These are phyloP conservation scores for Penicillium desertorum DNA, from an alignment of 495 filamentous ascomycete genomes.

Conservation along the genomic window DNA sequence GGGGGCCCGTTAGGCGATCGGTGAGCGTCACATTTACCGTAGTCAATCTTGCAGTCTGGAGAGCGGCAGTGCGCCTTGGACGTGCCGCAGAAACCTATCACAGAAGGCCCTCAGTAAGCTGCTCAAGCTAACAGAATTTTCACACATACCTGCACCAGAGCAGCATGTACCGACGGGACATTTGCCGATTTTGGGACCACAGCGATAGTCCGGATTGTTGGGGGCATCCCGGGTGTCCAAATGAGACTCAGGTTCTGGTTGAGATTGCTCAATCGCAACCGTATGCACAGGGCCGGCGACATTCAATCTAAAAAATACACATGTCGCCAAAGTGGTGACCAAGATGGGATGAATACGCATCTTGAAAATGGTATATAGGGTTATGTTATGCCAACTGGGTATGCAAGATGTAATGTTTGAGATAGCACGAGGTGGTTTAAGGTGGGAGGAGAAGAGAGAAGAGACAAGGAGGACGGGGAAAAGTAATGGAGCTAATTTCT, in stretches of 20 bases:
- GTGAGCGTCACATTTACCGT: constrained; percentile 69
- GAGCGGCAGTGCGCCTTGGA: constrained; percentile 61
- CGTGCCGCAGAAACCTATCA: constrained; percentile 57
- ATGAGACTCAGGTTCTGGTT: background rate
- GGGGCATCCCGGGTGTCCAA: constrained; percentile 17
- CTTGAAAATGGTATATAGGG: constrained; percentile 25
- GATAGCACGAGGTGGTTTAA: constrained; percentile 8
- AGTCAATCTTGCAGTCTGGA: constrained; percentile 69
- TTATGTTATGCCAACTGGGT: constrained; percentile 23
- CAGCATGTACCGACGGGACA: constrained; percentile 63
- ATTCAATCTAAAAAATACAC: constrained; percentile 10
- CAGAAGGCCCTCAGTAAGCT: constrained; percentile 14
- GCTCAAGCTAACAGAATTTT: background rate
- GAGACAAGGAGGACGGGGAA: background rate
- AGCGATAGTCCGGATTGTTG: constrained; percentile 30
- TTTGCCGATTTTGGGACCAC: constrained; percentile 44
- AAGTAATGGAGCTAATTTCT: background rate
- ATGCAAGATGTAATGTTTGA: constrained; percentile 12
- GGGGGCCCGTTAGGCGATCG: constrained; percentile 59
- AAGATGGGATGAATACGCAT: constrained; percentile 29
- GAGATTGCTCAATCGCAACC: constrained; percentile 2
- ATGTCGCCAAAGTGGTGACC: constrained; percentile 10
- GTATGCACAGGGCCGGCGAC: constrained; percentile 4
- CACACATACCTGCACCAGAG: constrained; percentile 57
- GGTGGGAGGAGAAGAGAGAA: constrained; percentile 7